phyloP scores from a whole-genome alignment of 192 early-diverging fungal genomes.

The Gigaspora rosea region DNA sequence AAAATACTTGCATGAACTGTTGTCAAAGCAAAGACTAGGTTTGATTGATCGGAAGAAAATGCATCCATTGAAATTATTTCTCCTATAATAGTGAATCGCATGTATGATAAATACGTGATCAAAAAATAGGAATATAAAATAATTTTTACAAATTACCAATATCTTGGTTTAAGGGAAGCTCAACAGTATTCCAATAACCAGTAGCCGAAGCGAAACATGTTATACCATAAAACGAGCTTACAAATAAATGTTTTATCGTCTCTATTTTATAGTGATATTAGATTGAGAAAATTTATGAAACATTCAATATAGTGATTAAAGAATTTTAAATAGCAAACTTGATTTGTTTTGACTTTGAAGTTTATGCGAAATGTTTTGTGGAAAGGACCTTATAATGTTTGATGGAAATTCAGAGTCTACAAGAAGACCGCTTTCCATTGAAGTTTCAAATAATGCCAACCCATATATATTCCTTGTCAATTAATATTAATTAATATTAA shows the following conservation, averaged over 20 bases:
- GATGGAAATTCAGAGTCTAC: not conserved
- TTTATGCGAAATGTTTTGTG: not conserved
- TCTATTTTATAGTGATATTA: not conserved
- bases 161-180: slow-evolving; percentile 19
- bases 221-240: slow-evolving; percentile 24
- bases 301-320: not conserved
- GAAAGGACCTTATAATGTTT: not conserved
- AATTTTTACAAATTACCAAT: slow-evolving; percentile 11
- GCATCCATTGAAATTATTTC: slow-evolving; percentile 29
- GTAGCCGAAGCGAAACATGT: slow-evolving; percentile 14
- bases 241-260: slow-evolving; percentile 13
- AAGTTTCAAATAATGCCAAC: not conserved
- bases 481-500: no score
- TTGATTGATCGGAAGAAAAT: slow-evolving; percentile 7
- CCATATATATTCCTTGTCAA: slow-evolving; percentile 24
- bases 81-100: slow-evolving; percentile 15
- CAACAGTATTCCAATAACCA: slow-evolving; percentile 21
- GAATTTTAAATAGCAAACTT: not conserved
- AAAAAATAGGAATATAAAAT: not conserved
- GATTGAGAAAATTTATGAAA: not conserved
- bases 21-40: slow-evolving; percentile 17
- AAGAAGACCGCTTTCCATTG: slow-evolving; percentile 1
- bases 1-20: slow-evolving; percentile 20
- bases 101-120: not conserved
- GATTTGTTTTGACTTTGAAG: not conserved